Evolutionary conservation across 768 basidiomycete genomes (phyloP).

Genomic region (Chiua virens): DNA sequence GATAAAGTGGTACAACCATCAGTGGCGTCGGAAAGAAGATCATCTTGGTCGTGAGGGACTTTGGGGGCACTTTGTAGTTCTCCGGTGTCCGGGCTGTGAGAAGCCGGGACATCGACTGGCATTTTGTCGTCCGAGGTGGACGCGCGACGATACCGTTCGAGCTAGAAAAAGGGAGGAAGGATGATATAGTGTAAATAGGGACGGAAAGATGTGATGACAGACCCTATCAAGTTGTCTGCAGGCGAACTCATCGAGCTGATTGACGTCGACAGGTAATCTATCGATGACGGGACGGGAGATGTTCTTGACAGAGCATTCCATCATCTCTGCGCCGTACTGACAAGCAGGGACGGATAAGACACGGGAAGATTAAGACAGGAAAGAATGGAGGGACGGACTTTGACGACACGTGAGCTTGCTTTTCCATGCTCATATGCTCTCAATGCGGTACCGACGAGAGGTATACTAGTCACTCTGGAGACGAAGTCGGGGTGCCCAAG

Average conservation of each 20-base stretch:
- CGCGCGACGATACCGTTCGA: conserved; percentile 50
- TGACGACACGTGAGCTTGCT: conserved; percentile 80
- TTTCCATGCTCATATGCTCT: conserved; percentile 81
- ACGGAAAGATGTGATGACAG: conserved; percentile 20
- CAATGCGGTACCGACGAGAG: conserved; percentile 71
- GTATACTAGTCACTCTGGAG: conserved; percentile 63
- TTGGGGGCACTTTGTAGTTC: neutral
- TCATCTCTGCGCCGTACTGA: conserved; percentile 87
- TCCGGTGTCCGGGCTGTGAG: neutral
- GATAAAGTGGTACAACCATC: conserved; percentile 6
- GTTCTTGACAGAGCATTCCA: conserved; percentile 80
- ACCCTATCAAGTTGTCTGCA: conserved; percentile 86
- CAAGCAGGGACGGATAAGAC: conserved; percentile 10
- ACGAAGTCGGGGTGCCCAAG: conserved; percentile 36
- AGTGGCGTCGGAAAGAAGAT: neutral
- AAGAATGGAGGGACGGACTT: conserved; percentile 45
- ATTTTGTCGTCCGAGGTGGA: conserved; percentile 34
- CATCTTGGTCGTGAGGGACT: neutral
- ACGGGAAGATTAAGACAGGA: neutral
- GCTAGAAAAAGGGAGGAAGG: conserved; percentile 27
- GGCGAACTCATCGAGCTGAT: conserved; percentile 82
- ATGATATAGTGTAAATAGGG: neutral
- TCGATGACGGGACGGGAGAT: conserved; percentile 82
- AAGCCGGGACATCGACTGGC: conserved; percentile 20
- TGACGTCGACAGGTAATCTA: conserved; percentile 70